Evolutionary conservation across 2,329 filamentous ascomycete genomes (phyloP), one percentile per base, ranked within the genome.

Genomic region (Colletotrichum aenigma): DNA sequence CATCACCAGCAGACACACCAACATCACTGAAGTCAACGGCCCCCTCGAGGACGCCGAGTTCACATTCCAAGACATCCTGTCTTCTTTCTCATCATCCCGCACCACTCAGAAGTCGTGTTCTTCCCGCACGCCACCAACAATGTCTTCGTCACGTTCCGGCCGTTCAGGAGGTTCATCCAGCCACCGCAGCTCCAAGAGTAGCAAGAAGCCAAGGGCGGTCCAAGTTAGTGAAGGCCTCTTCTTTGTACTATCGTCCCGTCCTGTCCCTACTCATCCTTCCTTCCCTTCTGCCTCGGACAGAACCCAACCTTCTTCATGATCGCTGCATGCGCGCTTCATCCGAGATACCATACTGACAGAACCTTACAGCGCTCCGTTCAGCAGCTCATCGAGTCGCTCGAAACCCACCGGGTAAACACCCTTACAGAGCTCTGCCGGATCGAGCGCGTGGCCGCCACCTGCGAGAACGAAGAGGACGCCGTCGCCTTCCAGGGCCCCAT

Each of bases 381-480:
- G 56, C 89, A 92, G 77, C 88, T 94, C 76, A 91, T 95, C 77
- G 87, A 91, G 28, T 91, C 92, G 1, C 88, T 95, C 26, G 87
- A 87, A 58, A 91, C 90, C 0, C 93, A 94, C 80, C 90, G 91
- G n/a, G 87, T 95, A 82, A 95, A 95, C 81, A 95, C 94, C 1
- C 87, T 95, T 24, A 93, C 91, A 0, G 93, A 94, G 77, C 89
- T 95, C 32, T 92, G 93, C 78, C 92, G 93, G 18, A 92, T 95
- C 78, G 94, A 96, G 82, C 90, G 91, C 71, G 87, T 91, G 6
- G 92, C 94, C 28, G 90, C 92, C 4, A 83, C 86, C 4, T 88
- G 91, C 75, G 88, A 91, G 36, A 87, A 89, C 55, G 87, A 91
- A 58, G 90, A 92, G 69, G 90, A 94, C 62, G 89, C 89, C 16